Conservation (phyloP, 441 rosid genomes). For the Gossypium davidsonii region DNA sequence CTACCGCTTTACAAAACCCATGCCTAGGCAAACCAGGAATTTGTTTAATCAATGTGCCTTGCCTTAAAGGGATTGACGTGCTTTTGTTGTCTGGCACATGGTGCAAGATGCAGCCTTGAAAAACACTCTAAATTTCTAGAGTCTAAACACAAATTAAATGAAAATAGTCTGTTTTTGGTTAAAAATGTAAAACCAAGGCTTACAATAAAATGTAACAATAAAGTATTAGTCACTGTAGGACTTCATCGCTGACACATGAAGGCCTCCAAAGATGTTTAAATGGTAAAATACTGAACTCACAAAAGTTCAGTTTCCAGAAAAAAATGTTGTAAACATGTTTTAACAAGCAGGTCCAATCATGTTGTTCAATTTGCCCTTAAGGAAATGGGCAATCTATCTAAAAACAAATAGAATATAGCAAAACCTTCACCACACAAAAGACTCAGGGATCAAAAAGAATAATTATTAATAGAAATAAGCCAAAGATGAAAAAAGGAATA, state of each 20-base stretch:
- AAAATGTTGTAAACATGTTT: neutral
- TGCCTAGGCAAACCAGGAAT: neutral
- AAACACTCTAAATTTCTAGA: neutral
- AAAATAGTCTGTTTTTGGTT: neutral
- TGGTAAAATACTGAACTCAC: neutral
- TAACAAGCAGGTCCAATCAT: neutral
- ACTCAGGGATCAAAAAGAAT: neutral
- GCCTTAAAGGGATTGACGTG: neutral
- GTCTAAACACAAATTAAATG: neutral
- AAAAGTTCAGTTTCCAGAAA: neutral
- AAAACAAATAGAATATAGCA: neutral
- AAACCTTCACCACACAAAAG: neutral
- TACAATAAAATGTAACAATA: neutral
- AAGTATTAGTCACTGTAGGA: neutral
- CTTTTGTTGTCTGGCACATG: neutral
- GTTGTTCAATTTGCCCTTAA: neutral
- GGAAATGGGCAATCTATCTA: neutral
- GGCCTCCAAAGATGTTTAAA: neutral
- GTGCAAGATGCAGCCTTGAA: neutral
- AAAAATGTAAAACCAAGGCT: neutral
- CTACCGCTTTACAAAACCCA: neutral
- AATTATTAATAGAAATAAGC: neutral
- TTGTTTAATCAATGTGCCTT: neutral
- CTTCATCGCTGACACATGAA: neutral
- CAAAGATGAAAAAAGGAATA: neutral